Evolutionary conservation across 176 grass and related monocot species (phyloP), one percentile per base, ranked within the genome.

Genomic region (Avena eriantha): DNA sequence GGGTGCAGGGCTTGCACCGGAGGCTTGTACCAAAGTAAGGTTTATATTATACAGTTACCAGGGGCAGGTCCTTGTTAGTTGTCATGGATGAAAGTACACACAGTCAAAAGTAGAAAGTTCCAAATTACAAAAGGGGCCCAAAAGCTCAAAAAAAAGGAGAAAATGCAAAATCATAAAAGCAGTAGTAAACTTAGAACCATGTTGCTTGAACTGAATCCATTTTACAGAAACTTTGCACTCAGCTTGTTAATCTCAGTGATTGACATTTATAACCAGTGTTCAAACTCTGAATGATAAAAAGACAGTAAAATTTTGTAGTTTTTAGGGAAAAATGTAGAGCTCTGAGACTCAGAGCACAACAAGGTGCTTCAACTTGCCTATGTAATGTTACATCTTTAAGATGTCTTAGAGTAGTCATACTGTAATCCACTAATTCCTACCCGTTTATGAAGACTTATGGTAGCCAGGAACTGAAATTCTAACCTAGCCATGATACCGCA

Each of bases 21-120:
- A 46, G 74, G 46, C n/a, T 51, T 26, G n/a, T 47, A 51, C n/a
- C 6, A 23, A 46, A 57, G 64, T 63, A 64, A 51, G 16, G n/a
- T 90, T 73, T 17, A 23, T 53, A 23, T 53, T 82, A 56, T 26
- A 51, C 50, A 70, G 34, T 39, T 82, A 8, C 71, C 36, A 36
- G 41, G 41, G 35, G 24, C 13, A 9, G 43, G 33, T 65, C 68
- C 31, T 69, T 54, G 64, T 69, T 56, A 18, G 46, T 18, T 33
- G 21, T 66, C 72, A 53, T 54, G 16, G 60, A 63, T 61, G 77
- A 5, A 53, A 60, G 19, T 68, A 51, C 24, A 51, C 24, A 49
- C 50, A 68, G 51, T 39, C 60, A 17, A 15, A 19, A 71, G 53
- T 45, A 71, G 47, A 23, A 65, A 83, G 78, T 77, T 77, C 31